Evolutionary conservation across 805 yeast species (phyloP).

Genomic region (Pichia phayaonensis): DNA sequence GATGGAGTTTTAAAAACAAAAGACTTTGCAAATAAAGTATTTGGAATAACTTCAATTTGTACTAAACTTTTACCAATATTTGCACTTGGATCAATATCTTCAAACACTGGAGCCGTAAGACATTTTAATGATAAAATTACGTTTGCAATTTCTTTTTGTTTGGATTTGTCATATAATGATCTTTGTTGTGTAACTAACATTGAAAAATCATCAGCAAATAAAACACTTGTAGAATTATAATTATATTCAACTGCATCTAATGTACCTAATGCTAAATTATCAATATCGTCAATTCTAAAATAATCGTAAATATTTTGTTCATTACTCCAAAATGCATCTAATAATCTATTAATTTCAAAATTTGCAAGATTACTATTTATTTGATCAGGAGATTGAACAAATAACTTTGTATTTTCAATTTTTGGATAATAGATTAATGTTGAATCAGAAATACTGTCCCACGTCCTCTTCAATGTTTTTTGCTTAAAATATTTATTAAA

Average conservation of each 20-base stretch:
- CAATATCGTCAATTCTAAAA: slow-evolving; percentile 17
- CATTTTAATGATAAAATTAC: slow-evolving; percentile 19
- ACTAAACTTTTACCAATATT: slow-evolving; percentile 18
- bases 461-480: slow-evolving; percentile 14
- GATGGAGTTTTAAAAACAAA: slow-evolving; percentile 24
- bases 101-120: slow-evolving; percentile 14
- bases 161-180: slow-evolving; percentile 20
- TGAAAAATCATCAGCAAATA: slow-evolving; percentile 18
- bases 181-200: slow-evolving; percentile 24
- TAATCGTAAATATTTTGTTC: slow-evolving; percentile 24
- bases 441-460: slow-evolving; percentile 22
- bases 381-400: slow-evolving; percentile 22
- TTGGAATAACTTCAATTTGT: slow-evolving; percentile 24
- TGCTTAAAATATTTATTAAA: slow-evolving; percentile 9
- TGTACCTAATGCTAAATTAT: slow-evolving; percentile 24
- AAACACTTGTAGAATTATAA: slow-evolving; percentile 15
- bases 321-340: slow-evolving; percentile 26
- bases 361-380: slow-evolving; percentile 24
- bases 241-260: slow-evolving; percentile 24
- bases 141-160: slow-evolving; percentile 20
- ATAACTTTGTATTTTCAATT: slow-evolving; percentile 4
- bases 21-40: slow-evolving; percentile 10
- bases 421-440: slow-evolving; percentile 20
- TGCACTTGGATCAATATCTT: slow-evolving; percentile 21
- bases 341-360: slow-evolving; percentile 25